These are phyloP conservation scores for Fraxinus platypoda DNA, from an alignment of 305 asterid species.

Conservation along the genomic window DNA sequence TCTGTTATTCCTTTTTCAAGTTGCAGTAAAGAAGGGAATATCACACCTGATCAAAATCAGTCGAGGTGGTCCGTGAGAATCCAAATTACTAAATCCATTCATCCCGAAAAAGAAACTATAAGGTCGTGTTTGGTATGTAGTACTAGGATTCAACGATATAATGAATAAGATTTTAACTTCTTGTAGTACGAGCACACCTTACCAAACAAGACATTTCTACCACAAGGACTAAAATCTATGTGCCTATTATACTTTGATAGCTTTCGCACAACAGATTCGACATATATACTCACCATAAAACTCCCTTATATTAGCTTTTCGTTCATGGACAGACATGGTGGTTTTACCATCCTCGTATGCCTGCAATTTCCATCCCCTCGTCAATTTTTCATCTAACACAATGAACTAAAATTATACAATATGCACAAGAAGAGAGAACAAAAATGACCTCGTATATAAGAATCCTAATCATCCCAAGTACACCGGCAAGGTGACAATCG, in stretches of 20 bases:
- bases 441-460: conserved; percentile 73
- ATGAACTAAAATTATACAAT: background rate
- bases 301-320: conserved; percentile 75
- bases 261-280: background rate
- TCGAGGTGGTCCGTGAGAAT: background rate
- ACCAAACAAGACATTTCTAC: background rate
- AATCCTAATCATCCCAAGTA: conserved; percentile 75
- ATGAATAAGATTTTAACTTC: background rate
- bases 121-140: background rate
- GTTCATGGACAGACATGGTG: conserved; percentile 66
- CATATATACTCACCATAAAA: conserved; percentile 71
- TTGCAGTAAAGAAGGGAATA: conserved; percentile 87
- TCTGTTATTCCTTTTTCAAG: conserved; percentile 77
- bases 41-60: conserved; percentile 49
- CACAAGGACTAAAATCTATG: background rate
- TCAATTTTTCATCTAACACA: conserved; percentile 10
- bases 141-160: background rate
- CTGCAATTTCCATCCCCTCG: conserved; percentile 41
- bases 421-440: background rate
- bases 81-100: background rate
- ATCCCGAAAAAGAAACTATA: background rate
- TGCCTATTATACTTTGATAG: background rate
- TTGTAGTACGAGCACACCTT: background rate
- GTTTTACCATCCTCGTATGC: conserved; percentile 82
- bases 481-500: conserved; percentile 84